phyloP scores from a whole-genome alignment of 2,329 filamentous ascomycete species.

The Orbilia ellipsospora region DNA sequence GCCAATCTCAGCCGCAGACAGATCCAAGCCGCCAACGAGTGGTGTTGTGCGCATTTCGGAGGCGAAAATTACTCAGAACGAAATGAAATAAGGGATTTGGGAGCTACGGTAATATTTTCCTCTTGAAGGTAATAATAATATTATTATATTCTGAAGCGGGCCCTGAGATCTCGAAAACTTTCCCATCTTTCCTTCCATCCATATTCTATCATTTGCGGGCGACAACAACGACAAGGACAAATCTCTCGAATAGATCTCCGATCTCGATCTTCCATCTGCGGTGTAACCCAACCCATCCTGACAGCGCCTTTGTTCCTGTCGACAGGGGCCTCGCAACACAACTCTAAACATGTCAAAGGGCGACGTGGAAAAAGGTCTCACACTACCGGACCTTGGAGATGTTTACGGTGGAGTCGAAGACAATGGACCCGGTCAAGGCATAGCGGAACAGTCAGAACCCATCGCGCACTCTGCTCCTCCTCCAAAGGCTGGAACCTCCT shows the following conservation, averaged over 20 bases:
- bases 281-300: slow-evolving; percentile 31
- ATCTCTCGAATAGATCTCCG: background rate
- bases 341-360: slow-evolving; percentile 34
- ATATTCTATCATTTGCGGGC: background rate
- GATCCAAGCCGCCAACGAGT: background rate
- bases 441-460: slow-evolving; percentile 24
- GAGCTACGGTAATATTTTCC: background rate
- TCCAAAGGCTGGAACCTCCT: slow-evolving; percentile 16
- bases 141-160: background rate
- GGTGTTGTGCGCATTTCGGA: slow-evolving; percentile 47
- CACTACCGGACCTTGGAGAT: slow-evolving; percentile 39
- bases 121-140: background rate
- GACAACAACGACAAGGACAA: background rate
- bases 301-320: slow-evolving; percentile 24
- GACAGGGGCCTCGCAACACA: slow-evolving; percentile 12
- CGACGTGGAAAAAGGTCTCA: slow-evolving; percentile 30
- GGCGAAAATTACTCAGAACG: slow-evolving; percentile 18
- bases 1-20: slow-evolving; percentile 54
- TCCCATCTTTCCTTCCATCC: background rate
- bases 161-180: background rate
- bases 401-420: slow-evolving; percentile 51
- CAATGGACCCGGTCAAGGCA: slow-evolving; percentile 21
- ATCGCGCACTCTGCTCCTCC: slow-evolving; percentile 32
- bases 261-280: background rate
- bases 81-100: background rate